Evolutionary conservation across 2,329 filamentous ascomycete species (phyloP).

Genomic region (Leptoxyphium fumago): DNA sequence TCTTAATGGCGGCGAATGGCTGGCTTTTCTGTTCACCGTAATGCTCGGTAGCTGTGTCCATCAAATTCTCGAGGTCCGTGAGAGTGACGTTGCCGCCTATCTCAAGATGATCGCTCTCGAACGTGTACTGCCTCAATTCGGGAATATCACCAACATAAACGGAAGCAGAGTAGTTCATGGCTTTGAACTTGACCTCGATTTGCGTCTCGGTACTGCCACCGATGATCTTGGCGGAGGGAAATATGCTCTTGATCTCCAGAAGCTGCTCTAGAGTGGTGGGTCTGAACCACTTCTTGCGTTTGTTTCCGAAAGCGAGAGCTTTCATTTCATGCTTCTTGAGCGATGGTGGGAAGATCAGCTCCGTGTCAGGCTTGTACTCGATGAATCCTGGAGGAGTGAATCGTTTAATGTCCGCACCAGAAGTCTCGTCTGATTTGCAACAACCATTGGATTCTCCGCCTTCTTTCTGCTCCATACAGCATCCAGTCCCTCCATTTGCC

Average conservation of each 20-base stretch:
- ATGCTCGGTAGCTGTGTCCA: slow-evolving; percentile 59
- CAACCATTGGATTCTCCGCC: slow-evolving; percentile 10
- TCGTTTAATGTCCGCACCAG: slow-evolving; percentile 35
- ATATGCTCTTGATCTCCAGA: slow-evolving; percentile 75
- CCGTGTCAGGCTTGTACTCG: slow-evolving; percentile 82
- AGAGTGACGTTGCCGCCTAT: slow-evolving; percentile 86
- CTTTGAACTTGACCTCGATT: slow-evolving; percentile 98
- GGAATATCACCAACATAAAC: slow-evolving; percentile 89
- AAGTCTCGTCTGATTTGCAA: slow-evolving; percentile 25
- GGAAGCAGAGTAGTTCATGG: slow-evolving; percentile 73
- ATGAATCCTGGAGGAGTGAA: slow-evolving; percentile 88
- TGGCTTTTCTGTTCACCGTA: slow-evolving; percentile 62
- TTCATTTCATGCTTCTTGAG: slow-evolving; percentile 71
- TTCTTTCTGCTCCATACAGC: slow-evolving; percentile 37
- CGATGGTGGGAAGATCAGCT: slow-evolving; percentile 84
- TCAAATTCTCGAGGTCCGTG: slow-evolving; percentile 80
- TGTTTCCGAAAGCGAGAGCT: slow-evolving; percentile 81
- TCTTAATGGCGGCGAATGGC: slow-evolving; percentile 78
- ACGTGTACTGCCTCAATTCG: slow-evolving; percentile 67
- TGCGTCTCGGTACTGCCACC: slow-evolving; percentile 94
- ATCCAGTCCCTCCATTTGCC: slow-evolving; percentile 47
- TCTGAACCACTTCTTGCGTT: slow-evolving; percentile 84
- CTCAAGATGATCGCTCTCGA: slow-evolving; percentile 71
- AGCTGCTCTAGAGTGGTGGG: slow-evolving; percentile 77
- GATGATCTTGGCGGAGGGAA: slow-evolving; percentile 83